These are phyloP conservation scores for Ambrosiella beaveri DNA, from an alignment of 2,329 filamentous ascomycete genomes.

Conservation along the genomic window DNA sequence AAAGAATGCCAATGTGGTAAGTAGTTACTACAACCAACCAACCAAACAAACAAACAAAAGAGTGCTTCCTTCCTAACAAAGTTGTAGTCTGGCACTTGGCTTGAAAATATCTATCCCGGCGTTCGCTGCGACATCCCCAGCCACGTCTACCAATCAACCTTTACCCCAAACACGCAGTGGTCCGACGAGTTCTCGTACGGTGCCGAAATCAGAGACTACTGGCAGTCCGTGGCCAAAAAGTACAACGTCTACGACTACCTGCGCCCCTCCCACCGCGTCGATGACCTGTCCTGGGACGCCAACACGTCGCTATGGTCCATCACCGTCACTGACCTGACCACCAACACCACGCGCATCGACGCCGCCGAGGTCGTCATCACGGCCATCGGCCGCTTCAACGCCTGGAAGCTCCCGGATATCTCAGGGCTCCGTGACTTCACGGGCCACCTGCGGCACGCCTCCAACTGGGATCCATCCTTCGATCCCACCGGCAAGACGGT, in stretches of 20 bases:
- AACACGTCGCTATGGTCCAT: slow-evolving; percentile 28
- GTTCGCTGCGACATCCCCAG: slow-evolving; percentile 52
- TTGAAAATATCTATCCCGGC: slow-evolving; percentile 43
- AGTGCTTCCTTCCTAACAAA: background rate
- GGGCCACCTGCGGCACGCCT: slow-evolving; percentile 41
- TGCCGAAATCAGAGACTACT: slow-evolving; percentile 49
- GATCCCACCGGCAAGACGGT: slow-evolving; percentile 32
- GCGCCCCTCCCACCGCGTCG: slow-evolving; percentile 37
- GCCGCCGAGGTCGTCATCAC: slow-evolving; percentile 44
- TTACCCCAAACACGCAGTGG: slow-evolving; percentile 52
- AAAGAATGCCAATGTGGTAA: slow-evolving; percentile 49
- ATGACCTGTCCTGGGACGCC: slow-evolving; percentile 37
- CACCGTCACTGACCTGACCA: slow-evolving; percentile 25
- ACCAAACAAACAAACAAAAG: background rate
- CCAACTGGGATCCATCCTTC: slow-evolving; percentile 39
- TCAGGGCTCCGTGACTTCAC: slow-evolving; percentile 37
- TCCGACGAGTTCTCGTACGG: slow-evolving; percentile 50
- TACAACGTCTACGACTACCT: slow-evolving; percentile 40
- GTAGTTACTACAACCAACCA: slow-evolving; percentile 18
- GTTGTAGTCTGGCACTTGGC: slow-evolving; percentile 28
- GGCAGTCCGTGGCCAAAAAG: slow-evolving; percentile 17
- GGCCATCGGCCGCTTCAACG: slow-evolving; percentile 49
- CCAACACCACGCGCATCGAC: slow-evolving; percentile 19
- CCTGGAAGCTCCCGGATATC: slow-evolving; percentile 44
- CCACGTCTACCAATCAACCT: slow-evolving; percentile 53